Evolutionary conservation across 2,329 filamentous ascomycete genomes (phyloP), one percentile per base, ranked within the genome.

Genomic region (Ophiostoma australiae): DNA sequence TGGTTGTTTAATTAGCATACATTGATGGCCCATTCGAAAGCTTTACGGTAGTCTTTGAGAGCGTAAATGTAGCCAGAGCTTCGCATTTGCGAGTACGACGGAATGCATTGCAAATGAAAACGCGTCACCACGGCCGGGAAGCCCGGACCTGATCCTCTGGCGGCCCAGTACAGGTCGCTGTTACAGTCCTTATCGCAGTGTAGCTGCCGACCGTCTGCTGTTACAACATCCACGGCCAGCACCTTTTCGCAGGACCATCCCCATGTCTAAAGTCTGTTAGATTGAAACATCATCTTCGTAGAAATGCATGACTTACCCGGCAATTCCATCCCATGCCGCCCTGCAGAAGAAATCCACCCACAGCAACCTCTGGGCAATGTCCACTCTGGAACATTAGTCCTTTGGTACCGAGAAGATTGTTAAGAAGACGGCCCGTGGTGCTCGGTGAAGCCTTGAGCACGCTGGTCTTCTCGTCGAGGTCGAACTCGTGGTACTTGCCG

Each of bases 261-360:
- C 84, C 84, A 86, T 73, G 83, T 84, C 83, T 69, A 10, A 1
- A 11, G 7, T 31, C 3, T 31, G 20, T 69, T 69, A 15, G 17
- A 23, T 31, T 8, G 10, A n/a, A 10, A 20, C 3, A 8, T 41
- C 6, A 10, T 23, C 48, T n/a, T 3, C 8, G 4, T n/a, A 6
- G 23, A 7, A 55, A 23, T 58, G 23, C 13, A 61, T 1, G 5
- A 69, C 55, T 10, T 23, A 70, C 63, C 67, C 81, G 83, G 74
- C 82, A 85, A 74, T 86, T 86, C 85, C 85, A 87, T 0, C 85
- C 85, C 83, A 87, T 86, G 1, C 85, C 85, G 0, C 85, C 85
- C 73, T 86, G 84, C 17, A 87, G 76, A 31, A 87, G 75, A 73
- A 86, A 87, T 0, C 85, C 85, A 0, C 85, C 85, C n/a, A 87